Conservation (phyloP, 257 asterid species). For the Ajuga chamaepitys region DNA sequence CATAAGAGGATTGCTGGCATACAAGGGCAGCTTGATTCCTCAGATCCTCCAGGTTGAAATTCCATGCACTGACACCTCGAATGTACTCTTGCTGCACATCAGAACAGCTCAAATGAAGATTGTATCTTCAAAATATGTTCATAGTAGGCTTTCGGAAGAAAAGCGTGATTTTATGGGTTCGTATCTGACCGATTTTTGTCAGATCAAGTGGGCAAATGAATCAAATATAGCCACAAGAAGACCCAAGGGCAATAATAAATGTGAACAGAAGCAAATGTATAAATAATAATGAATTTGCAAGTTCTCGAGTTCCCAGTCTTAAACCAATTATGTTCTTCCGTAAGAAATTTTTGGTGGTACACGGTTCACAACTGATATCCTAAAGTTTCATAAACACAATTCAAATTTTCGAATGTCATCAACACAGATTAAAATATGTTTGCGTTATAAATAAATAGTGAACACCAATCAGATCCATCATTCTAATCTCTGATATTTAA, state of each 20-base stretch:
- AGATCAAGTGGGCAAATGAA: not conserved
- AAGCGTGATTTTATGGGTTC: not conserved
- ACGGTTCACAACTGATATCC: not conserved
- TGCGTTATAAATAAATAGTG: not conserved
- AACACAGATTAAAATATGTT: not conserved
- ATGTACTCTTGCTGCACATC: conserved; percentile 87
- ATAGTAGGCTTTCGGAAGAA: not conserved
- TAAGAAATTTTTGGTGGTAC: not conserved
- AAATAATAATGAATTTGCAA: not conserved
- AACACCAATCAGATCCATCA: not conserved
- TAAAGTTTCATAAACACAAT: not conserved
- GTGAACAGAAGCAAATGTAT: not conserved
- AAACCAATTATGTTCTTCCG: not conserved
- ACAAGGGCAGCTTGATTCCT: conserved; percentile 92
- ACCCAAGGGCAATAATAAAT: not conserved
- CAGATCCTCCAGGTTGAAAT: conserved; percentile 91
- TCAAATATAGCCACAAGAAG: conserved; percentile 2
- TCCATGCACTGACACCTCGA: conserved; percentile 97
- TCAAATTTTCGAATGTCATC: not conserved
- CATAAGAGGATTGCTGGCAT: conserved; percentile 23
- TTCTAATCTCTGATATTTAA: not conserved
- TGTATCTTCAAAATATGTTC: not conserved
- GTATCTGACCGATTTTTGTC: not conserved
- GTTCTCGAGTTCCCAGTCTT: not conserved
- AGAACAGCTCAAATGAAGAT: conserved; percentile 9